Conservation (phyloP, 106 monocot genomes). For the Xerophyta viscosa region DNA sequence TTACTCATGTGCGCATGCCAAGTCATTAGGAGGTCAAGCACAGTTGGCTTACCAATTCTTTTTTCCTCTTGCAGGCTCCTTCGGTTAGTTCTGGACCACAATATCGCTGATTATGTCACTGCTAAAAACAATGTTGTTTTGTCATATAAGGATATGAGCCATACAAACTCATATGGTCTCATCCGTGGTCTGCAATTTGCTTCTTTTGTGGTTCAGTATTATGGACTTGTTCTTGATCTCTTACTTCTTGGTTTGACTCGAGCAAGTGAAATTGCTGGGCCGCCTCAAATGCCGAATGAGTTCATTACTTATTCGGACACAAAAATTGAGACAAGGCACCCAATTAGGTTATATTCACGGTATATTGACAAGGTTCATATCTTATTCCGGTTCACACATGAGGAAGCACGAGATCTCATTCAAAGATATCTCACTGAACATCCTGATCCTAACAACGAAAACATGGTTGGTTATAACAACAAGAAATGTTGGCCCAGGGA, state of each 20-base stretch:
- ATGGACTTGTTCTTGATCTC: constrained; percentile 96
- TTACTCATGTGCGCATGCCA: too few relatives aligned
- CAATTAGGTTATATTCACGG: constrained; percentile 93
- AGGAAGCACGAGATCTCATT: constrained; percentile 95
- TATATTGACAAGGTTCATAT: constrained; percentile 98
- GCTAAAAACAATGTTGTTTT: constrained; percentile 98
- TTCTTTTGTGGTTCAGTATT: constrained; percentile 99
- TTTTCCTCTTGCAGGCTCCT: constrained; percentile 59
- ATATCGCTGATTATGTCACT: constrained; percentile 98
- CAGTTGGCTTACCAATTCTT: not conserved
- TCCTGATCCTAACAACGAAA: constrained; percentile 99
- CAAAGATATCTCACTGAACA: constrained; percentile 95
- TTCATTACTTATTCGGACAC: constrained; percentile 91
- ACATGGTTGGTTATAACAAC: constrained; percentile 99
- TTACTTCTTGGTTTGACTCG: constrained; percentile 96
- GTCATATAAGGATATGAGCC: constrained; percentile 99
- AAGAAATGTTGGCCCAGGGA: constrained; percentile 99
- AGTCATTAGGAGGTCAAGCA: not conserved
- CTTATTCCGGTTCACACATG: constrained; percentile 95
- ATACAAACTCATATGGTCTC: constrained; percentile 98
- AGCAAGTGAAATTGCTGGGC: constrained; percentile 98
- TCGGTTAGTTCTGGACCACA: constrained; percentile 93
- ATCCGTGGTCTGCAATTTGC: constrained; percentile 99
- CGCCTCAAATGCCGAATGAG: constrained; percentile 97
- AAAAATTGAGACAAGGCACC: constrained; percentile 92